Evolutionary conservation across 345 rosid genomes (phyloP), one percentile per base, ranked within the genome.

Genomic region (Hibiscus mutabilis): DNA sequence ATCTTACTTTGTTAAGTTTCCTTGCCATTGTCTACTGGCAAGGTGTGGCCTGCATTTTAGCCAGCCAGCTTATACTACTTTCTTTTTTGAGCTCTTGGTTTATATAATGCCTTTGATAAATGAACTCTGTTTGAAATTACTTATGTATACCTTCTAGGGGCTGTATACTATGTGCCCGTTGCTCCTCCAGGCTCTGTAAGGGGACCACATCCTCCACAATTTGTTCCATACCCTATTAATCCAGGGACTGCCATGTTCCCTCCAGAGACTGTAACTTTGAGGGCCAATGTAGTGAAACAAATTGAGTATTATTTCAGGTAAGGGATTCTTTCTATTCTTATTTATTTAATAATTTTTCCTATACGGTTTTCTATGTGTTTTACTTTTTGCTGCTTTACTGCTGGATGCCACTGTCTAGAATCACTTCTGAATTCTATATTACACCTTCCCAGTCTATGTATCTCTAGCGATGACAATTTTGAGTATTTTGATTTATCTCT

Each of bases 291-390:
- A 71, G 73, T 83, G 12, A 86, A 80, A 78, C 99, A 95, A 71
- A 83, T 95, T 70, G 97, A 95, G 72, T 92, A 95, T 69, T 95
- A 95, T 84, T 95, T 95, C 90, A 87, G 99, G 99, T 87, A 74
- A 75, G 79, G 15, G 9, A 27, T 18, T n/a, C 37, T 66, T 80
- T 47, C 66, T 63, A 6, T 71, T 52, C 1, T 42, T 69, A 18
- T 33, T 31, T 58, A 27, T 60, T 5, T 56, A 22, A 33, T 62
- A 49, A 2, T 60, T 14, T 5, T 22, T 37, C 57, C 14, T 53
- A 44, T 62, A 21, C 51, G 71, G 58, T 61, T n/a, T 61, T 0
- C 3, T 37, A 37, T 37, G 42, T 37, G 42, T 2, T 44, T 44
- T 44, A 14, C 7, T 16, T 44, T 44, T 44, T 24, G 1, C 46